These are phyloP conservation scores for Phanerochaete sordida DNA, from an alignment of 768 basidiomycete genomes.

Conservation along the genomic window DNA sequence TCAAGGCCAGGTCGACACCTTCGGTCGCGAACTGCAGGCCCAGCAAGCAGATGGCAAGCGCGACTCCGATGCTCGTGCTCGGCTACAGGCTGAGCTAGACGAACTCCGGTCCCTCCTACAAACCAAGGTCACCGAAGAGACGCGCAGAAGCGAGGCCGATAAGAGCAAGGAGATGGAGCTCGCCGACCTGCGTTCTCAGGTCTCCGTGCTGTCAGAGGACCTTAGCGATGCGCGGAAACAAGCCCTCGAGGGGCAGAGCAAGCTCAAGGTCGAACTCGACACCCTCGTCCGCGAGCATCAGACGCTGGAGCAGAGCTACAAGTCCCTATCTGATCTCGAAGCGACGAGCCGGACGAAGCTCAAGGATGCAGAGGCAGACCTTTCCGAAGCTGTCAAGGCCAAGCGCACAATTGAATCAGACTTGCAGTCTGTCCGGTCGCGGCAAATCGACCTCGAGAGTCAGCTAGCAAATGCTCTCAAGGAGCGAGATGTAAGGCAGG, in stretches of 20 bases:
- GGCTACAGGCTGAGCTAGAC: slow-evolving; percentile 80
- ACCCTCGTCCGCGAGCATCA: slow-evolving; percentile 55
- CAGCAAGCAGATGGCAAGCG: slow-evolving; percentile 55
- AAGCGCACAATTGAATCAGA: slow-evolving; percentile 72
- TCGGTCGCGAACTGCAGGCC: slow-evolving; percentile 58
- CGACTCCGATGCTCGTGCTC: slow-evolving; percentile 42
- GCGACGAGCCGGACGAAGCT: slow-evolving; percentile 47
- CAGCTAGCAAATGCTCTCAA: slow-evolving; percentile 58
- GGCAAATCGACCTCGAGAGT: slow-evolving; percentile 64
- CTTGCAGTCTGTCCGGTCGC: slow-evolving; percentile 61
- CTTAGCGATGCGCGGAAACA: slow-evolving; percentile 60
- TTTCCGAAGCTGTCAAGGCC: slow-evolving; percentile 63
- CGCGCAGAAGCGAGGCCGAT: slow-evolving; percentile 77
- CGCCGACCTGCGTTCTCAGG: slow-evolving; percentile 61
- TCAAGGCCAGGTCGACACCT: slow-evolving; percentile 63
- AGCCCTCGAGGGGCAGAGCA: slow-evolving; percentile 64
- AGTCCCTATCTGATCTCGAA: slow-evolving; percentile 62
- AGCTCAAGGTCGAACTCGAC: slow-evolving; percentile 75
- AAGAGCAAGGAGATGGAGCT: slow-evolving; percentile 88
- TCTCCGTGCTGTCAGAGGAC: slow-evolving; percentile 58
- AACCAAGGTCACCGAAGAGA: slow-evolving; percentile 85
- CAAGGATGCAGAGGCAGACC: slow-evolving; percentile 41
- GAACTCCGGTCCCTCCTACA: slow-evolving; percentile 80
- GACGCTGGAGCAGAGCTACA: slow-evolving; percentile 56
- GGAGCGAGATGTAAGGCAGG: slow-evolving; percentile 65